phyloP scores from a whole-genome alignment of 2,329 filamentous ascomycete genomes.

The Talaromyces piceae region DNA sequence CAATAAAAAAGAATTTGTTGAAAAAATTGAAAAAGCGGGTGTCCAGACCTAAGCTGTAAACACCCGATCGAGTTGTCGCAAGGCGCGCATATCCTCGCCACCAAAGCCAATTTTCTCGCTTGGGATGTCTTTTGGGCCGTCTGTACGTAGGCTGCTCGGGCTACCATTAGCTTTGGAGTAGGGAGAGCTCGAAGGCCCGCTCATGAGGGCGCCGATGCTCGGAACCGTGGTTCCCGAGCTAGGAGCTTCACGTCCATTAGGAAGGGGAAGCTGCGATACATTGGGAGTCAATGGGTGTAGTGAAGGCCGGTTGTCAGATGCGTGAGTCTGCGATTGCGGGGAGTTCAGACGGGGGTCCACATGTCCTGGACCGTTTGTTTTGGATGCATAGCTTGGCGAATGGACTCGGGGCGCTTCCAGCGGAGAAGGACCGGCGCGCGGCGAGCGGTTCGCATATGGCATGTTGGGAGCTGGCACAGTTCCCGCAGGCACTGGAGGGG shows the following conservation, averaged over 20 bases:
- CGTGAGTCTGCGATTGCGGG: constrained; percentile 23
- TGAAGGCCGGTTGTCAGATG: constrained; percentile 13
- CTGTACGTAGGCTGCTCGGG: constrained; percentile 14
- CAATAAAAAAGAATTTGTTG: constrained; percentile 2
- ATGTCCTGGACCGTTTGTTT: constrained; percentile 10
- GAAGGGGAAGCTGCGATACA: constrained; percentile 14
- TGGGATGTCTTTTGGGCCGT: constrained; percentile 48
- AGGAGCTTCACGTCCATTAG: constrained; percentile 19
- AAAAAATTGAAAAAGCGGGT: not conserved
- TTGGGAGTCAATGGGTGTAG: constrained; percentile 18
- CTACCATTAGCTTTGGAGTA: constrained; percentile 16
- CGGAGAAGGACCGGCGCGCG: constrained; percentile 18
- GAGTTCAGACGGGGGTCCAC: constrained; percentile 30
- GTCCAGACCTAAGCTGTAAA: constrained; percentile 31
- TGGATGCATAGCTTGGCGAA: constrained; percentile 21
- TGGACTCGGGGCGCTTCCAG: constrained; percentile 23
- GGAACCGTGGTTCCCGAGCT: constrained; percentile 42
- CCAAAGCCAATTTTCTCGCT: constrained; percentile 51
- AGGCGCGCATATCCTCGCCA: constrained; percentile 56
- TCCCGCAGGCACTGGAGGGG: constrained; percentile 17
- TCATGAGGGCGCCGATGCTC: constrained; percentile 45
- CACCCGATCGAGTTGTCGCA: constrained; percentile 57
- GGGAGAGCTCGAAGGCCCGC: constrained; percentile 23
- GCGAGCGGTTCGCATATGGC: constrained; percentile 23
- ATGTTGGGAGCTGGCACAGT: constrained; percentile 15